Evolutionary conservation across 2,329 filamentous ascomycete species (phyloP), one percentile per base, ranked within the genome.

Genomic region (Ophiocordyceps camponoti-floridani): DNA sequence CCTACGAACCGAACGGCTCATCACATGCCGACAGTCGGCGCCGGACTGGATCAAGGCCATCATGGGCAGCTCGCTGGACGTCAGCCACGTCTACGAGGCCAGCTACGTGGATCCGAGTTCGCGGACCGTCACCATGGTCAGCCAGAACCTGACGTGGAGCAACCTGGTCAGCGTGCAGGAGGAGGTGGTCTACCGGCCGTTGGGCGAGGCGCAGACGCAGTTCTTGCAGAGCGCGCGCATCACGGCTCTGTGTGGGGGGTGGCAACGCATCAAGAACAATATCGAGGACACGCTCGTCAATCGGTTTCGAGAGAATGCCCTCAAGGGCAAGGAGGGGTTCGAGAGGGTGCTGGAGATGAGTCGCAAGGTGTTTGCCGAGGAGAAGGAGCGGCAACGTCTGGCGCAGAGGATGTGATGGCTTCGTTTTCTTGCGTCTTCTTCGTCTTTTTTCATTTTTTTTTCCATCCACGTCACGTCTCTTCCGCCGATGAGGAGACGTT

Each of bases 101-200:
- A 94, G 84, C 47, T 96, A 96, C 62, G 89, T 98, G 58, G 86
- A 96, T 63, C 85, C 85, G 1, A 57, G 63, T 40, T 70, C 72
- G 49, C 86, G 88, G 65, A 93, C 84, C 51, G 85, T 98, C 57
- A 96, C 88, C 49, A 94, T 98, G 84, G 87, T 88, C 61, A 91
- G 84, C 52, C 85, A 86, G 60, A 98, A 98, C 66, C 70, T 98
- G 59, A 96, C 91, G 8, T 91, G 79, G 75, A 82, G 79, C 50
- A 94, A 96, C 57, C 75, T 98, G 45, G 72, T 96, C 59, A 86
- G 76, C 57, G 87, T 95, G 41, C 84, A 88, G 61, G 91, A 98
- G 68, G 95, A 89, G 16, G 88, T 95, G 50, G 70, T 83, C 46
- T 96, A 96, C 67, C 72, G 73, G 52, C 87, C 86, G 0, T 55